Conservation (phyloP, 2,329 filamentous ascomycete genomes). For the Fusarium sp. region DNA sequence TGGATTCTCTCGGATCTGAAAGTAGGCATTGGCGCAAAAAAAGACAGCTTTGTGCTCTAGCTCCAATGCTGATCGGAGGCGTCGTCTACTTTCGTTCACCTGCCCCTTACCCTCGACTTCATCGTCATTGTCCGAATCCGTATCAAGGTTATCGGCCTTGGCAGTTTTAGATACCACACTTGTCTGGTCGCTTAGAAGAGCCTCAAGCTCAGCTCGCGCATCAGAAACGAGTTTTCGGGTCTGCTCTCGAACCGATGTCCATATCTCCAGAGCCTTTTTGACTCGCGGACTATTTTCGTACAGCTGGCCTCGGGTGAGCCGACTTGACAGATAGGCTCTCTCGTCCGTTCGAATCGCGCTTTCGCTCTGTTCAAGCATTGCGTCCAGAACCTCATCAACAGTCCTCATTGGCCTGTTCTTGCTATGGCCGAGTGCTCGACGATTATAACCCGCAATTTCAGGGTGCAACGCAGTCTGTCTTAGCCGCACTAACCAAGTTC, state of each 20-base stretch:
- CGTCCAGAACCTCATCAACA: conserved; percentile 85
- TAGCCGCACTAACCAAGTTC: conserved; percentile 79
- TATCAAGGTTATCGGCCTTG: conserved; percentile 17
- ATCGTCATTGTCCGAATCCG: conserved; percentile 52
- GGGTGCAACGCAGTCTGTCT: conserved; percentile 89
- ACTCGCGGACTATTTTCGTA: conserved; percentile 79
- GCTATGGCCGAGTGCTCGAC: conserved; percentile 71
- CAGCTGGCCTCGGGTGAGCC: conserved; percentile 79
- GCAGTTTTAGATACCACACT: conserved; percentile 11
- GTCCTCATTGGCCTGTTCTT: conserved; percentile 78
- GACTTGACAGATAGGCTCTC: conserved; percentile 71
- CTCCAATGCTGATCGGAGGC: conserved; percentile 79
- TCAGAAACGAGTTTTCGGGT: conserved; percentile 68
- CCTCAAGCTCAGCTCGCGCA: conserved; percentile 71
- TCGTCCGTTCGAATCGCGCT: conserved; percentile 74
- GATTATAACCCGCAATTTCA: conserved; percentile 77
- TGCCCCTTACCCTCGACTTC: conserved; percentile 55
- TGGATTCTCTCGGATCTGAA: conserved; percentile 81
- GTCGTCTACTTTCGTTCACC: conserved; percentile 69
- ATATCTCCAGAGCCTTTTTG: conserved; percentile 76
- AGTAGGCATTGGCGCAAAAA: conserved; percentile 86
- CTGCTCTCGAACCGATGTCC: conserved; percentile 69
- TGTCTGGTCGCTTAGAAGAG: conserved; percentile 56
- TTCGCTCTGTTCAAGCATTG: conserved; percentile 92
- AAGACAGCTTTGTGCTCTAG: conserved; percentile 85